Conservation (phyloP, 176 grass and related monocot genomes). For the Cenchrus purpureus region DNA sequence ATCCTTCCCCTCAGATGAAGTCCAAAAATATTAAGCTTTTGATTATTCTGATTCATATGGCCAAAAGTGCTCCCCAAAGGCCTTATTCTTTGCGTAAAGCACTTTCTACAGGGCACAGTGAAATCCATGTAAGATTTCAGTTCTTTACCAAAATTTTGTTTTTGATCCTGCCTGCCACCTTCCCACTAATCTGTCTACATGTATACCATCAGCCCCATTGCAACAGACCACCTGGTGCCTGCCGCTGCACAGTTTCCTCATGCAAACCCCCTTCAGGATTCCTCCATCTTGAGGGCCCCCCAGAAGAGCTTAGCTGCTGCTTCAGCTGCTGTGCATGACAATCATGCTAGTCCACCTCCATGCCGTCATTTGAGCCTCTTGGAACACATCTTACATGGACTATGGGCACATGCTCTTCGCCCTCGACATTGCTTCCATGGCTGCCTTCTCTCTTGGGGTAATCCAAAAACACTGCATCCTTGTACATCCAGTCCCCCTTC, state of each 20-base stretch:
- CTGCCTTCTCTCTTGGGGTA: constrained; percentile 34
- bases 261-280: not conserved
- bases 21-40: constrained; percentile 20
- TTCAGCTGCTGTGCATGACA: constrained; percentile 22
- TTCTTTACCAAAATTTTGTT: constrained; percentile 21
- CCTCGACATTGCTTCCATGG: constrained; percentile 2
- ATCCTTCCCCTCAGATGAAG: not conserved
- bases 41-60: not conserved
- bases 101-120: not conserved
- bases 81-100: constrained; percentile 31
- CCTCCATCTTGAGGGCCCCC: not conserved
- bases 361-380: constrained; percentile 29
- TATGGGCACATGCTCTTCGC: constrained; percentile 34
- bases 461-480: constrained; percentile 70
- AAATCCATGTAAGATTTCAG: not conserved
- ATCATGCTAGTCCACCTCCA: constrained; percentile 48
- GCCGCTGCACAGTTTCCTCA: not conserved
- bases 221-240: not conserved
- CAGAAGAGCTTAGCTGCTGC: constrained; percentile 9
- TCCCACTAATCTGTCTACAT: not conserved
- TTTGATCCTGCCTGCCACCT: not conserved
- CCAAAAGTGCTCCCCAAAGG: not conserved
- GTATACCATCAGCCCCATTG: constrained; percentile 16
- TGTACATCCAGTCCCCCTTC: constrained; percentile 88
- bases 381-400: constrained; percentile 58